A percentile compares a stretch with the other conserved stretches of the same genome.
phyloP scores from a whole-genome alignment of 2,329 filamentous ascomycete genomes.

The Arthroderma sp. region DNA sequence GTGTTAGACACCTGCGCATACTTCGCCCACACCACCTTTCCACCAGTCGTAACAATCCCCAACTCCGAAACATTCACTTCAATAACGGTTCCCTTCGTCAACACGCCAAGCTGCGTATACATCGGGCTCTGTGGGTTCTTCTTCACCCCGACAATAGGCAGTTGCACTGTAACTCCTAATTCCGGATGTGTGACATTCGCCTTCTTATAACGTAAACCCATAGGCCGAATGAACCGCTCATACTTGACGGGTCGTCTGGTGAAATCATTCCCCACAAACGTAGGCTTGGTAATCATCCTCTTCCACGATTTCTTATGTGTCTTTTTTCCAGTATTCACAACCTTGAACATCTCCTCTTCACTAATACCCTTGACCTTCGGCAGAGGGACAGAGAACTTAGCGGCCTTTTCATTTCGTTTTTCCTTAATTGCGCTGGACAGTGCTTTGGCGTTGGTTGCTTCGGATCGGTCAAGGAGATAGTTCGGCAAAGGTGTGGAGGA shows the following conservation, averaged over 20 bases:
- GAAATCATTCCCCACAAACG: conserved; percentile 85
- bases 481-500: conserved; percentile 71
- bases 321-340: conserved; percentile 93
- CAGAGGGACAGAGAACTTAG: conserved; percentile 80
- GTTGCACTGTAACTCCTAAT: conserved; percentile 73
- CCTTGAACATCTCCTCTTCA: conserved; percentile 97
- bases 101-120: conserved; percentile 82
- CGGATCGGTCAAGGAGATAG: conserved; percentile 80
- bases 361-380: conserved; percentile 88
- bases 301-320: conserved; percentile 66
- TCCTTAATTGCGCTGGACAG: conserved; percentile 84
- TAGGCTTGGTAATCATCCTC: conserved; percentile 60
- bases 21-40: conserved; percentile 87
- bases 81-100: conserved; percentile 72
- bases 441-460: conserved; percentile 57
- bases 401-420: conserved; percentile 85
- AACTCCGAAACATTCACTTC: conserved; percentile 92
- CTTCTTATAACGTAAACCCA: conserved; percentile 70
- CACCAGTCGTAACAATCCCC: conserved; percentile 76
- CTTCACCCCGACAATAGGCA: conserved; percentile 66
- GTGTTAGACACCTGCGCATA: conserved; percentile 55
- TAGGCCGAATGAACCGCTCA: conserved; percentile 55
- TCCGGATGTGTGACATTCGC: conserved; percentile 64
- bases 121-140: conserved; percentile 81
- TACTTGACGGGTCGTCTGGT: conserved; percentile 74